phyloP scores from a whole-genome alignment of 1,139 yeast genomes.

The Yamadazyma conglobata region DNA sequence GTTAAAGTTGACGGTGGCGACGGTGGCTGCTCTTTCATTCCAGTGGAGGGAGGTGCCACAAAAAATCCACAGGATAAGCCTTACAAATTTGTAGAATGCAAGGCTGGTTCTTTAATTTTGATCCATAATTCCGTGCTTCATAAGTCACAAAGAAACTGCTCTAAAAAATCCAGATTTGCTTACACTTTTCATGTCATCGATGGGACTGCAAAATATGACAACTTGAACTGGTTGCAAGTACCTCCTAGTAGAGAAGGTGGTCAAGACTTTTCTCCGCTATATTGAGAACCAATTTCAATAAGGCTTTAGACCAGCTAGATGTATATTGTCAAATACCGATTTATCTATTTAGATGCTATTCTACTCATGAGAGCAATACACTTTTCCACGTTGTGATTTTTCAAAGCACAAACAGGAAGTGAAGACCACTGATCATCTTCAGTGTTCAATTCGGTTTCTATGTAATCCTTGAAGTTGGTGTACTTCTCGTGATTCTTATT shows the following conservation, averaged over 20 bases:
- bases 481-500: constrained; percentile 49
- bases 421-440: constrained; percentile 53
- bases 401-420: constrained; percentile 81
- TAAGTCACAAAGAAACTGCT: constrained; percentile 60
- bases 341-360: constrained; percentile 33
- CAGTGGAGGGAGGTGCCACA: constrained; percentile 22
- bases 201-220: constrained; percentile 57
- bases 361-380: constrained; percentile 72
- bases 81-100: constrained; percentile 56
- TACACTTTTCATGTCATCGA: constrained; percentile 81
- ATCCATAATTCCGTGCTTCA: constrained; percentile 72
- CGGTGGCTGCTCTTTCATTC: constrained; percentile 51
- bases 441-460: constrained; percentile 21
- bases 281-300: constrained; percentile 14
- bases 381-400: constrained; percentile 66
- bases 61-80: constrained; percentile 19
- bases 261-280: constrained; percentile 51
- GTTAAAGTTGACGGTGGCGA: constrained; percentile 48
- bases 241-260: constrained; percentile 63
- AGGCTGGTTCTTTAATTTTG: constrained; percentile 67
- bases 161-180: constrained; percentile 61
- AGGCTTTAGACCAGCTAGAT: no score
- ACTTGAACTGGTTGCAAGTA: constrained; percentile 71
- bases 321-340: not conserved
- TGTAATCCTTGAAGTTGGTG: constrained; percentile 37